These are phyloP conservation scores for Circinella umbellata DNA, from an alignment of 371 early-diverging fungal species.

Conservation along the genomic window DNA sequence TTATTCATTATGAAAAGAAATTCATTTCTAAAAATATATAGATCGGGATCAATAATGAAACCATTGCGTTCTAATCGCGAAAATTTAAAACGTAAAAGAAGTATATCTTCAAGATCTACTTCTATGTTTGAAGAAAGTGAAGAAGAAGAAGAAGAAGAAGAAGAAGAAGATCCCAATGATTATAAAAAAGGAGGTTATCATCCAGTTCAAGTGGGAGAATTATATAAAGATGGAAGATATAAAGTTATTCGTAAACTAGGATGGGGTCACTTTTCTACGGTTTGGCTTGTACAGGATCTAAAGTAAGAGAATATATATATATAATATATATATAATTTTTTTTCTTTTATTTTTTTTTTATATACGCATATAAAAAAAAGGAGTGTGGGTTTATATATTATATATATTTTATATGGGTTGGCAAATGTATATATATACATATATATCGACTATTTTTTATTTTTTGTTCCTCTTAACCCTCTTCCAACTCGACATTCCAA, in stretches of 20 bases:
- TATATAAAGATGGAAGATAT: slow-evolving; percentile 83
- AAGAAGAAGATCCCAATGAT: slow-evolving; percentile 91
- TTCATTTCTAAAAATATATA: not conserved
- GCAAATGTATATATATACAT: too few species aligned
- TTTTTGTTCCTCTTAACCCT: slow-evolving; percentile 3
- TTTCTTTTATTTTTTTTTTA: not conserved
- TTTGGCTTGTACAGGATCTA: slow-evolving; percentile 93
- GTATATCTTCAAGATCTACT: not conserved
- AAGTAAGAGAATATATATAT: slow-evolving; percentile 44
- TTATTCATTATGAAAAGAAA: not conserved
- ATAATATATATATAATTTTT: slow-evolving; percentile 1
- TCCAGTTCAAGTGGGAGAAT: slow-evolving; percentile 86
- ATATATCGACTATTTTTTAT: not conserved
- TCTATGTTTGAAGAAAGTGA: not conserved
- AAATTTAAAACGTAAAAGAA: not conserved
- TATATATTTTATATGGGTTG: too few species aligned
- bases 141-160: slow-evolving; percentile 58
- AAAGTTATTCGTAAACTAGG: slow-evolving; percentile 91
- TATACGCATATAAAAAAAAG: not conserved
- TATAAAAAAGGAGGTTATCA: slow-evolving; percentile 96
- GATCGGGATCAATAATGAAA: slow-evolving; percentile 1
- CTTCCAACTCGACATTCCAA: not conserved
- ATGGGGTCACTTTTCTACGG: slow-evolving; percentile 99
- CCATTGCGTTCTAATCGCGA: slow-evolving; percentile 5
- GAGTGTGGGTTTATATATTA: not conserved